Conservation (phyloP, 805 yeast species). For the Candida sonorensis region DNA sequence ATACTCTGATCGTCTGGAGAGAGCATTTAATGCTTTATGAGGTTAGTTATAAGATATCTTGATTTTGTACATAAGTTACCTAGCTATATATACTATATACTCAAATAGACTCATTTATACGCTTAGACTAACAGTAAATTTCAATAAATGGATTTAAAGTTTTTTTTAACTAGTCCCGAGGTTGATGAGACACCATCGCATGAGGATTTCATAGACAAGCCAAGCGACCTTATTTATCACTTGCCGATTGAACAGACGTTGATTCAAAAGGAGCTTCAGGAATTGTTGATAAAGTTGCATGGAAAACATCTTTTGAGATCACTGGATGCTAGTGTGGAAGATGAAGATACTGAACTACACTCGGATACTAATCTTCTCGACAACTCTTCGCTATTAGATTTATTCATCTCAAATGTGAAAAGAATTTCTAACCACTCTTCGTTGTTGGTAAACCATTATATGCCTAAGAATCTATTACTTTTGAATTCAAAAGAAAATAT, state of each 20-base stretch:
- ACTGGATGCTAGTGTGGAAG: conserved; percentile 3
- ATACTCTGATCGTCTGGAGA: too few species aligned
- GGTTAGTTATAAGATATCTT: too few species aligned
- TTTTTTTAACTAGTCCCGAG: too few species aligned
- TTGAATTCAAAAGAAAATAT: conserved; percentile 58
- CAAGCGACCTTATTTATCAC: conserved; percentile 18
- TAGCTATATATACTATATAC: too few species aligned
- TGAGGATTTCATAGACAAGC: conserved; percentile 2
- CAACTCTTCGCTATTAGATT: conserved; percentile 30
- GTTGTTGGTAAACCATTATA: conserved; percentile 67
- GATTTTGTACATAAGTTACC: too few species aligned
- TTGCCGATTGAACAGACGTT: conserved; percentile 38
- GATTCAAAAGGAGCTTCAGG: conserved; percentile 37
- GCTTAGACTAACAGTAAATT: too few species aligned
- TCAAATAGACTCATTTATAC: too few species aligned
- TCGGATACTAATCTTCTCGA: conserved; percentile 11
- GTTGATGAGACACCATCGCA: too few species aligned
- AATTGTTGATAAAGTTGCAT: conserved; percentile 38
- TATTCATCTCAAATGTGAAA: conserved; percentile 39
- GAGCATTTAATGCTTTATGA: too few species aligned
- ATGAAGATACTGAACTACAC: conserved; percentile 1
- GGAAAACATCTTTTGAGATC: conserved; percentile 15
- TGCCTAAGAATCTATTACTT: conserved; percentile 60
- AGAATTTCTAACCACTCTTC: conserved; percentile 62
- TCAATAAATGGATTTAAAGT: too few species aligned